Evolutionary conservation across 768 basidiomycete genomes (phyloP), one percentile per base, ranked within the genome.

Genomic region (Leccinum incarnatum): DNA sequence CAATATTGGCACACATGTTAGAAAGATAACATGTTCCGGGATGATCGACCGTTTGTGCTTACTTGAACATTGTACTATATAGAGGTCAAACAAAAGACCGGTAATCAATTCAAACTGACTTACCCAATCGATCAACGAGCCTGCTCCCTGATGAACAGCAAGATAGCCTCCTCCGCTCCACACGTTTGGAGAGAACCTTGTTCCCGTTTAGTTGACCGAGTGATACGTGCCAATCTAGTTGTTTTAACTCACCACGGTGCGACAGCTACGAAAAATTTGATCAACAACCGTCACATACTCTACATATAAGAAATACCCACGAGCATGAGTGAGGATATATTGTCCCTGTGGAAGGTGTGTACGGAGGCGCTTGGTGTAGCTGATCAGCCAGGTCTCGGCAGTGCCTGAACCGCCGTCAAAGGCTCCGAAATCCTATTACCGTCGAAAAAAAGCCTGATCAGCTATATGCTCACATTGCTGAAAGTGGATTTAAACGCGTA

Each of bases 101-200:
- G 25, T 1, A 11, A 8, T 45, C 42, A 45, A 45, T 45, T n/a
- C 10, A 12, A 4, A 4, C 10, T 46, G 25, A 60, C 67, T 59
- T 37, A 79, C 76, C 78, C 78, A 80, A 56, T 81, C 79, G 55
- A 81, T 81, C 45, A 79, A 53, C 50, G 67, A 74, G 17, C 79
- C 79, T 4, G 79, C 80, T 11, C 66, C 65, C 45, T 40, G 0
- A 45, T 69, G 57, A n/a, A 81, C 63, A n/a, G 69, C 68, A 19
- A 79, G 66, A 64, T 81, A 81, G 36, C 75, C 79, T 52, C 69
- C 69, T 37, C 67, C 67, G 3, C 25, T 46, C 67, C 67, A 69
- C 53, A 50, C 47, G 3, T 1, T 21, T 6, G 67, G 65, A 29
- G 65, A 64, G 58, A 68, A 68, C 65, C 67, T 69, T 55, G 19